A percentile compares a stretch with the other conserved stretches of the same genome.
Conservation (phyloP, 768 basidiomycete species). For the Lactarius tabidus region DNA sequence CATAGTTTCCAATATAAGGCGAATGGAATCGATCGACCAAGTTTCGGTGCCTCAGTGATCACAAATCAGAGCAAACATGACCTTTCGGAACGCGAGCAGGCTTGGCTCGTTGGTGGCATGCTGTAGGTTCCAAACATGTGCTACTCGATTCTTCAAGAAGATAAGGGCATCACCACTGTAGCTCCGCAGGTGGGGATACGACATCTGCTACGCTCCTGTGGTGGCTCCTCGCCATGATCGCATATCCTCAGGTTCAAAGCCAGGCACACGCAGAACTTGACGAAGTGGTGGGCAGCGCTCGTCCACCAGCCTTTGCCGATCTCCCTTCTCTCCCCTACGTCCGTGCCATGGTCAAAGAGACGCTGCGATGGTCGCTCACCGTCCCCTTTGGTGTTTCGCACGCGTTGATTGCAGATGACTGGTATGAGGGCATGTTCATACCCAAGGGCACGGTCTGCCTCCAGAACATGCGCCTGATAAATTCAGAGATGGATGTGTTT, state of each 20-base stretch:
- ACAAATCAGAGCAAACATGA: background rate
- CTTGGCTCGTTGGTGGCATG: conserved; percentile 5
- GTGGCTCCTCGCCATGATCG: background rate
- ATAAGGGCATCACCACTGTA: background rate
- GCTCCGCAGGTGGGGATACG: background rate
- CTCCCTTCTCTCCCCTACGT: background rate
- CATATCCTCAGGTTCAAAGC: background rate
- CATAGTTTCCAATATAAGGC: background rate
- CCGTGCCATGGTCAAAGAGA: background rate
- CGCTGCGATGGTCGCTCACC: background rate
- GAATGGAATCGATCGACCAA: conserved; percentile 2
- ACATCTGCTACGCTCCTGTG: background rate
- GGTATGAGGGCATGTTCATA: background rate
- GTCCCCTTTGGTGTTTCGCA: background rate
- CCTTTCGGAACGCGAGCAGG: background rate
- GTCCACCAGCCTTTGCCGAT: background rate
- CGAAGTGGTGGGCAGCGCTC: background rate
- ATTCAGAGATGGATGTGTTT: background rate
- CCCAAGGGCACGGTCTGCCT: background rate
- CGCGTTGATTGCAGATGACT: background rate
- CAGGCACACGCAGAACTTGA: background rate
- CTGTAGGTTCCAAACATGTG: conserved; percentile 3
- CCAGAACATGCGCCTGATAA: background rate
- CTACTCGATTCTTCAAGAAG: background rate
- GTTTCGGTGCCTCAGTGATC: conserved; percentile 5